Conservation (phyloP, 106 monocot genomes). For the Apostasia ramifera region DNA sequence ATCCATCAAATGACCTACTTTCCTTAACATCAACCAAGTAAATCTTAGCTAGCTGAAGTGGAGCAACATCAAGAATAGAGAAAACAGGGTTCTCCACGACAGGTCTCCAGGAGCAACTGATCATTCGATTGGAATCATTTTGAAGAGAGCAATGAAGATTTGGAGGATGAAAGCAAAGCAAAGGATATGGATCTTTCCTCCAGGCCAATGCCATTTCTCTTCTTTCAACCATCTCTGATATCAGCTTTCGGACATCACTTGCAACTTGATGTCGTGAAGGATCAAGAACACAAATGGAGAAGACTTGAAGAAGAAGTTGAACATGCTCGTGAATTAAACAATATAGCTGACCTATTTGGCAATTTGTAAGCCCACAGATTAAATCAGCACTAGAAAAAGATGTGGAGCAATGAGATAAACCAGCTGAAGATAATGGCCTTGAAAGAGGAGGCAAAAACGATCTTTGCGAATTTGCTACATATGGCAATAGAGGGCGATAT, state of each 20-base stretch:
- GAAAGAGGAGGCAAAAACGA: constrained; percentile 16
- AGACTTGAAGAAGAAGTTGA: constrained; percentile 83
- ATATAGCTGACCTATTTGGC: constrained; percentile 73
- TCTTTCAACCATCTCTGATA: constrained; percentile 53
- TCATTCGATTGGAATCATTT: constrained; percentile 19
- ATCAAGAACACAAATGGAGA: constrained; percentile 75
- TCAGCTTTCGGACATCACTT: constrained; percentile 40
- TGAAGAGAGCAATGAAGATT: constrained; percentile 36
- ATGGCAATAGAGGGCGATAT: constrained; percentile 72
- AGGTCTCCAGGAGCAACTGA: constrained; percentile 40
- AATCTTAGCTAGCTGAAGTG: constrained; percentile 47
- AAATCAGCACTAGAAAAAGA: constrained; percentile 18
- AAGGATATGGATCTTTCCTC: constrained; percentile 38
- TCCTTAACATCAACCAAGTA: constrained; percentile 63
- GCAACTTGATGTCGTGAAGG: constrained; percentile 57
- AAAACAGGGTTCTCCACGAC: constrained; percentile 28
- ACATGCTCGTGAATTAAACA: constrained; percentile 81
- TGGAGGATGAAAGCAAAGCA: constrained; percentile 36
- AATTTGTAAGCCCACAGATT: constrained; percentile 48
- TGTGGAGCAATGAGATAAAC: constrained; percentile 19
- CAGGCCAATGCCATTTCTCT: constrained; percentile 46
- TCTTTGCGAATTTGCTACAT: constrained; percentile 19
- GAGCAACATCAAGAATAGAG: constrained; percentile 78
- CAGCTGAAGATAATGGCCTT: constrained; percentile 16
- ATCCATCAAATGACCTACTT: constrained; percentile 45